Conservation (phyloP, 148 eudicot genomes). For the Cornus kousa region DNA sequence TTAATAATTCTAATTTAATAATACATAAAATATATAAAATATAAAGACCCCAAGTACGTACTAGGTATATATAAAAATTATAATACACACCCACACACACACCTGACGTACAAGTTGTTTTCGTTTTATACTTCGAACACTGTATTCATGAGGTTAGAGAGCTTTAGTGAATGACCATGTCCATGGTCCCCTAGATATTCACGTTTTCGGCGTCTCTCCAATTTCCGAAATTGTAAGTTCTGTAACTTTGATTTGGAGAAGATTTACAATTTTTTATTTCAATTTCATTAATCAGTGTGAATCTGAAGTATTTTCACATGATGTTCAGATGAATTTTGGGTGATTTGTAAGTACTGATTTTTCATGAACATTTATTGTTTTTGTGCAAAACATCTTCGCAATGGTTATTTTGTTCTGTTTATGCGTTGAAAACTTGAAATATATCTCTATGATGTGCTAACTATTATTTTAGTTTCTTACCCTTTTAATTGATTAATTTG, state of each 20-base stretch:
- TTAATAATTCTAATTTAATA: no score
- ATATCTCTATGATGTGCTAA: not conserved
- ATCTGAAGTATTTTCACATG: not conserved
- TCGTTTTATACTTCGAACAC: no score
- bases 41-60: no score
- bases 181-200: no score
- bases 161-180: no score
- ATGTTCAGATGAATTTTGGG: not conserved
- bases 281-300: not conserved
- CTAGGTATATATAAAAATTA: no score
- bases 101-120: no score
- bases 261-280: not conserved
- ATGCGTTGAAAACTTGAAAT: not conserved
- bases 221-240: not conserved
- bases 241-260: not conserved
- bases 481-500: not conserved
- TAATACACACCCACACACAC: no score
- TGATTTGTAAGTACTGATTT: not conserved
- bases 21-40: no score
- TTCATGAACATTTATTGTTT: not conserved
- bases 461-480: not conserved
- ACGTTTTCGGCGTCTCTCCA: not conserved
- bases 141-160: no score
- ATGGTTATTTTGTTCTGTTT: not conserved
- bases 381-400: not conserved